Evolutionary conservation across 495 filamentous ascomycete genomes (phyloP).

Genomic region (Podospora fimiseda): DNA sequence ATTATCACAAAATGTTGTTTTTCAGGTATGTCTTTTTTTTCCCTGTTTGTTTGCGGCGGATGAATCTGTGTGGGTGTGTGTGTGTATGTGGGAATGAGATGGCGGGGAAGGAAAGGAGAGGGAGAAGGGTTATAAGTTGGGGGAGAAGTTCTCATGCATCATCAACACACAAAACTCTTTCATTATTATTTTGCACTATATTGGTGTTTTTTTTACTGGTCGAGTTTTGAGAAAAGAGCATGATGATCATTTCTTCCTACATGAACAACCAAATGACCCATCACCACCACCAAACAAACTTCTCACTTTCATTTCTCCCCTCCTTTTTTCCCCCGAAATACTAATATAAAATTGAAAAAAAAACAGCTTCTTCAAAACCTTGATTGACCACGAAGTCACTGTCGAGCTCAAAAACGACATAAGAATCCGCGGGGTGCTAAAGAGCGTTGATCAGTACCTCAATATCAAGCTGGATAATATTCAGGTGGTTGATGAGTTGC

Average conservation of each 20-base stretch:
- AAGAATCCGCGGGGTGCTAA: conserved; percentile 85
- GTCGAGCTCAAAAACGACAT: conserved; percentile 99
- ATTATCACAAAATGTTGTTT: conserved; percentile 45
- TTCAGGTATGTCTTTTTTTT: conserved; percentile 42
- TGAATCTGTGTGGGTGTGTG: not conserved
- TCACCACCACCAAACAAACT: too few relatives aligned
- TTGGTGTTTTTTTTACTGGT: too few relatives aligned
- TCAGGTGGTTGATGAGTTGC: conserved; percentile 78
- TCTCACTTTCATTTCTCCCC: not conserved
- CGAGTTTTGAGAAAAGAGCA: too few relatives aligned
- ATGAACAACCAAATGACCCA: too few relatives aligned
- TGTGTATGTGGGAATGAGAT: too few relatives aligned
- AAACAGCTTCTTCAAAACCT: conserved; percentile 95
- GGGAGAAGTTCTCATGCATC: too few relatives aligned
- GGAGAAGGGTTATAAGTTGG: too few relatives aligned
- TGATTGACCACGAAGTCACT: conserved; percentile 91
- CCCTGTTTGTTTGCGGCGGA: not conserved
- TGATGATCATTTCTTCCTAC: too few relatives aligned
- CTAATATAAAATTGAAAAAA: not conserved
- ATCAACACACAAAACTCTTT: too few relatives aligned
- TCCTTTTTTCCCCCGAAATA: not conserved
- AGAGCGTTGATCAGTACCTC: conserved; percentile 95
- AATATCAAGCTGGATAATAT: conserved; percentile 99
- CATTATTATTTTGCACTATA: too few relatives aligned
- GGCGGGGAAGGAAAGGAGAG: too few relatives aligned